These are phyloP conservation scores for Effrenium voratum DNA, from an alignment of 73 alveolate species.

Conservation along the genomic window DNA sequence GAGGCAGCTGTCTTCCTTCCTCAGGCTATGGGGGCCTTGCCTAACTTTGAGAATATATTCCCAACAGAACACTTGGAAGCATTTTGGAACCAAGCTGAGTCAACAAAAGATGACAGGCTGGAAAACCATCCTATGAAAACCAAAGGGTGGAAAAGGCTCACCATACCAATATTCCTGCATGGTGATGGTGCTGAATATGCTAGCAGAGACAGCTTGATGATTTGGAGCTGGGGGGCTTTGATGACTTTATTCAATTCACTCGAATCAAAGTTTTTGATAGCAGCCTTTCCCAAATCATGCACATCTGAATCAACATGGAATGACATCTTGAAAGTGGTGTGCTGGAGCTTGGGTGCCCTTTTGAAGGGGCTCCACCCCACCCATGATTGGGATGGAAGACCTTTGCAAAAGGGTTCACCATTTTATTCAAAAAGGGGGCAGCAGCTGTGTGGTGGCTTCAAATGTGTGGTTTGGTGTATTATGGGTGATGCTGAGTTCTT, in stretches of 20 bases:
- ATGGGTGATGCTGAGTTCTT: slow-evolving; percentile 16
- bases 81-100: slow-evolving; percentile 10
- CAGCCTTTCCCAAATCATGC: background rate
- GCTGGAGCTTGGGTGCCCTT: slow-evolving; percentile 44
- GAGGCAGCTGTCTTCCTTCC: slow-evolving; percentile 31
- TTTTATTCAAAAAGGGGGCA: background rate
- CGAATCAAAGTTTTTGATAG: background rate
- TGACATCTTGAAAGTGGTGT: background rate
- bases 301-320: too few species aligned
- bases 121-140: background rate
- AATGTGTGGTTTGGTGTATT: slow-evolving; percentile 6
- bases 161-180: slow-evolving; percentile 21
- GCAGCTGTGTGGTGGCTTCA: background rate
- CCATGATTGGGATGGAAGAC: background rate
- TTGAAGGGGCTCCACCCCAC: background rate
- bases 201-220: background rate
- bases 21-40: background rate
- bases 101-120: background rate
- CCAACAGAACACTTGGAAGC: background rate
- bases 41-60: background rate
- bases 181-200: slow-evolving; percentile 47
- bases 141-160: background rate
- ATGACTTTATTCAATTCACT: background rate
- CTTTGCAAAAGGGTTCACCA: slow-evolving; percentile 47
- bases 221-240: slow-evolving; percentile 9